A percentile compares a stretch with the other conserved stretches of the same genome.
These are phyloP conservation scores for Bullera alba DNA, from an alignment of 768 basidiomycete species.

Conservation along the genomic window DNA sequence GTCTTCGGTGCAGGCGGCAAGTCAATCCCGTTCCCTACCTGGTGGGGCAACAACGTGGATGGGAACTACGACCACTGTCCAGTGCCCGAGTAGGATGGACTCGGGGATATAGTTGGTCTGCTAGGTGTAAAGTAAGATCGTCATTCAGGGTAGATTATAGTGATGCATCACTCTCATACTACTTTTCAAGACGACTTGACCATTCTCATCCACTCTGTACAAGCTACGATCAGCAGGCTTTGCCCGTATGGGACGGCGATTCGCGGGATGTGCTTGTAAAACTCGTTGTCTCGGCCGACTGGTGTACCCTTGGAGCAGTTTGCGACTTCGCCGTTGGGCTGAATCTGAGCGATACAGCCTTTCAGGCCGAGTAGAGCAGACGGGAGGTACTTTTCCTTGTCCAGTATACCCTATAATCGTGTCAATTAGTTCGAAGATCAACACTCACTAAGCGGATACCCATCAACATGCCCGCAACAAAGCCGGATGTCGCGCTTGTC, in stretches of 20 bases:
- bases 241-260: constrained; percentile 58
- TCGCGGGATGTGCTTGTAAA: constrained; percentile 52
- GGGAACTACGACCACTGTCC: no score
- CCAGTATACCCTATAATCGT: not conserved
- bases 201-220: constrained; percentile 25
- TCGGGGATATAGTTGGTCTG: no score
- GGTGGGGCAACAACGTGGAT: no score
- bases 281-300: constrained; percentile 51
- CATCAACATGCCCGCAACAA: constrained; percentile 31
- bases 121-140: no score
- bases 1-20: no score
- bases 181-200: no score
- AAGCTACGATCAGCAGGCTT: constrained; percentile 47
- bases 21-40: no score
- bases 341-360: constrained; percentile 49
- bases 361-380: constrained; percentile 20
- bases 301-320: constrained; percentile 55
- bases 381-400: constrained; percentile 8
- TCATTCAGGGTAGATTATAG: no score
- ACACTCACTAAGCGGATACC: not conserved
- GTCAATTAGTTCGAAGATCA: not conserved
- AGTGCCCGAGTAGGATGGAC: no score
- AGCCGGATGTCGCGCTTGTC: constrained; percentile 40
- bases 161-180: no score
- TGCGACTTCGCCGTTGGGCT: constrained; percentile 50